A percentile compares a stretch with the other conserved stretches of the same genome.
Conservation (phyloP, 305 asterid genomes). For the Rubia balearica region DNA sequence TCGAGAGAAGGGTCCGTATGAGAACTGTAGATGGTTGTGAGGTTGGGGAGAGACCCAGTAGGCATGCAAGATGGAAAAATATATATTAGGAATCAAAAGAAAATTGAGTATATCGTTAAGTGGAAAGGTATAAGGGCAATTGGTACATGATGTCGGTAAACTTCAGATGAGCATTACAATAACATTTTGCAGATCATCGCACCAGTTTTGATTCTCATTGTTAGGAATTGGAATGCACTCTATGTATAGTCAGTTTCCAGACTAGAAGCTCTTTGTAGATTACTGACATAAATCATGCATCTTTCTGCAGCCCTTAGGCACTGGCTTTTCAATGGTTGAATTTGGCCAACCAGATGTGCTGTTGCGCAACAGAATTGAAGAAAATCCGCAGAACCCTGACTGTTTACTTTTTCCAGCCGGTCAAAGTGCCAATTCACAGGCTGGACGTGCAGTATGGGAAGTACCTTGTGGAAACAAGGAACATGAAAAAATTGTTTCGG, state of each 20-base stretch:
- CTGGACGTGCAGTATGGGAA: conserved; percentile 41
- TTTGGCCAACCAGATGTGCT: conserved; percentile 51
- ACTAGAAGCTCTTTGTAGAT: background rate
- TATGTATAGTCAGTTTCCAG: background rate
- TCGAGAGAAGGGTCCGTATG: background rate
- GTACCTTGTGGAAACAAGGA: conserved; percentile 65
- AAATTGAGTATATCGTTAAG: background rate
- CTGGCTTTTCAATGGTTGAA: conserved; percentile 41
- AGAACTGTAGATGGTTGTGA: background rate
- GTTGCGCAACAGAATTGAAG: conserved; percentile 32
- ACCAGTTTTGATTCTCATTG: background rate
- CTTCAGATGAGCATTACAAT: background rate
- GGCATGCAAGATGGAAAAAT: background rate
- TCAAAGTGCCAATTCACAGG: conserved; percentile 11
- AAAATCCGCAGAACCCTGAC: conserved; percentile 16
- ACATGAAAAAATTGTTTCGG: conserved; percentile 46
- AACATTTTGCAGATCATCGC: background rate
- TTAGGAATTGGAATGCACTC: background rate
- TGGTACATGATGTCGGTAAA: background rate
- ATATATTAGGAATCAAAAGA: background rate
- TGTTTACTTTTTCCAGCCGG: conserved; percentile 29
- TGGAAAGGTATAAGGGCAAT: background rate
- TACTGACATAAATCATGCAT: background rate
- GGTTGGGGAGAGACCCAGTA: background rate
- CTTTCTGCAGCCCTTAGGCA: conserved; percentile 59